phyloP scores from a whole-genome alignment of 192 early-diverging fungal genomes.

The Lobosporangium transversale region DNA sequence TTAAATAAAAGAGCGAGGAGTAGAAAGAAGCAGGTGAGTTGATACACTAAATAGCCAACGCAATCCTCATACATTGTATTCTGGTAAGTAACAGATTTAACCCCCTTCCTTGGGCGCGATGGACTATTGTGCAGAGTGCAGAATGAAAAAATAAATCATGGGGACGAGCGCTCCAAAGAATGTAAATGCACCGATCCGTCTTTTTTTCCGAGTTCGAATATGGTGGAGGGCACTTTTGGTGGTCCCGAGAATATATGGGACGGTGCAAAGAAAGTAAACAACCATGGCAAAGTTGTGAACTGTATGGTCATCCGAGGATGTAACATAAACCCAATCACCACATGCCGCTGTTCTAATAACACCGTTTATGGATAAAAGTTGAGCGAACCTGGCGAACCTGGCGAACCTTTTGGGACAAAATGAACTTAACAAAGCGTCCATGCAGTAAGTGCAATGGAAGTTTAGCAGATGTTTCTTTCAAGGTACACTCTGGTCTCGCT shows the following conservation, averaged over 20 bases:
- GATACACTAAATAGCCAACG: too few relatives aligned
- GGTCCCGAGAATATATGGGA: constrained; percentile 77
- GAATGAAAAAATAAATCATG: constrained; percentile 81
- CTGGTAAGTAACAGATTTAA: too few relatives aligned
- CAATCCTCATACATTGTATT: too few relatives aligned
- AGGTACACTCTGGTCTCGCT: too few relatives aligned
- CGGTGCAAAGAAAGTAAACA: constrained; percentile 76
- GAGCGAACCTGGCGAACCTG: constrained; percentile 57
- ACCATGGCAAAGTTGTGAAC: constrained; percentile 87
- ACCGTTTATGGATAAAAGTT: constrained; percentile 49
- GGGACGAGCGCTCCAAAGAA: constrained; percentile 80
- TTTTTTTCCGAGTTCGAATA: constrained; percentile 58
- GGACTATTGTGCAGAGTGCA: constrained; percentile 84
- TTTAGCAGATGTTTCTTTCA: constrained; percentile 77
- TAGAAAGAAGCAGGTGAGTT: too few relatives aligned
- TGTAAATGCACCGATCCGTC: constrained; percentile 60
- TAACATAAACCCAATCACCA: constrained; percentile 87
- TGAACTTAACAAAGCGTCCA: constrained; percentile 37
- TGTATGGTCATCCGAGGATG: constrained; percentile 81
- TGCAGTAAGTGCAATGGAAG: constrained; percentile 77
- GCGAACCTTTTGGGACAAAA: constrained; percentile 26
- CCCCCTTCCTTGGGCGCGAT: constrained; percentile 72
- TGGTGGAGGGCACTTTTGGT: constrained; percentile 60
- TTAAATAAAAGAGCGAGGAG: constrained; percentile 34
- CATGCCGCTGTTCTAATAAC: constrained; percentile 76